phyloP scores from a whole-genome alignment of 352 stramenopile genomes.

The Pilasporangium apinafurcum region DNA sequence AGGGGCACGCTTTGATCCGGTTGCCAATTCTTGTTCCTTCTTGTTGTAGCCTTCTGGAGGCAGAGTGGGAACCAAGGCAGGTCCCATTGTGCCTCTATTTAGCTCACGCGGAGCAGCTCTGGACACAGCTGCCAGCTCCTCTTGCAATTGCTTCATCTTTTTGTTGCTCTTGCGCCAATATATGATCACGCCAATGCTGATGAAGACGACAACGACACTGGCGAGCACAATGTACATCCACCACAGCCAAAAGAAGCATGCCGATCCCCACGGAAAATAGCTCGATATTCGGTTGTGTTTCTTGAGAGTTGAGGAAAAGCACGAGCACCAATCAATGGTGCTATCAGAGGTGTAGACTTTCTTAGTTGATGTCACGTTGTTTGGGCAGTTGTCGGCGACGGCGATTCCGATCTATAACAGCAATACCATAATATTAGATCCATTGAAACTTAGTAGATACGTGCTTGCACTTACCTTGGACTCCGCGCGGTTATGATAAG shows the following conservation, averaged over 20 bases:
- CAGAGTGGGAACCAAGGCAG: conserved; percentile 15
- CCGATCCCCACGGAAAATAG: conserved; percentile 49
- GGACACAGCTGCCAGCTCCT: conserved; percentile 12
- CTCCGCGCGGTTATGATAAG: conserved; percentile 65
- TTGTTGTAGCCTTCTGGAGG: conserved; percentile 13
- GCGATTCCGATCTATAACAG: conserved; percentile 40
- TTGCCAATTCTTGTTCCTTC: conserved; percentile 3
- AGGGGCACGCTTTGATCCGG: conserved; percentile 3
- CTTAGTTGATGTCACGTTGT: conserved; percentile 69
- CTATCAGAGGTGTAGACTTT: conserved; percentile 42
- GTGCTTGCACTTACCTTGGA: conserved; percentile 24
- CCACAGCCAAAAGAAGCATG: conserved; percentile 83
- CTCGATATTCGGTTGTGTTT: conserved; percentile 44
- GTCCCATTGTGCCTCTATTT: conserved; percentile 7
- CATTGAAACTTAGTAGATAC: too few species aligned
- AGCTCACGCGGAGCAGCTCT: conserved; percentile 19
- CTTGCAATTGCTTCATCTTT: conserved; percentile 34
- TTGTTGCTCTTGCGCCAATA: conserved; percentile 53
- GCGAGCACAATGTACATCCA: conserved; percentile 82
- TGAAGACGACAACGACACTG: conserved; percentile 43
- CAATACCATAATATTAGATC: background rate
- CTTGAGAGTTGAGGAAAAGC: conserved; percentile 61
- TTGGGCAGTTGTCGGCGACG: conserved; percentile 72
- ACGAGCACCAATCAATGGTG: conserved; percentile 54
- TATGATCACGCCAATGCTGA: conserved; percentile 44